Base-by-base conservation (phyloP, 768 basidiomycete species). In the Lactarius hengduanensis region DNA sequence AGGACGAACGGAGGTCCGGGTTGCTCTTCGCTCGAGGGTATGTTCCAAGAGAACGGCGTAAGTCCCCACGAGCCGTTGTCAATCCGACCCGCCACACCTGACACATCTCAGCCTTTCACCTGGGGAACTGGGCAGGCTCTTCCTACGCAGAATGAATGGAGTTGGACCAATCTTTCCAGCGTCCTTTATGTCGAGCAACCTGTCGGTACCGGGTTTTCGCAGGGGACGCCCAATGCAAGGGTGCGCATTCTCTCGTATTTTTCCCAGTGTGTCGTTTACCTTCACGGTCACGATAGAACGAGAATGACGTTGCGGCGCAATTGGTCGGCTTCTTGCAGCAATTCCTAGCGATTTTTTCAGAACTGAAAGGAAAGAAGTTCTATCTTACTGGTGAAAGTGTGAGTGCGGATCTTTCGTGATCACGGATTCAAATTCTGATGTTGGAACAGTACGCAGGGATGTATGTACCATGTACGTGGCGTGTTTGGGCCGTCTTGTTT, bases 1-100 rank as follows among this genome's bases (percentile, higher is more conserved):
- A 90, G 88, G 89, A 90, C 86, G 5, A 91, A 91, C 68, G 90
- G 90, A n/a, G 89, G 90, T 0, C 90, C 90, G 0, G 90, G 90
- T 32, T 91, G 90, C 71, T 90, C 88, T 13, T 88, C 89, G 2
- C 77, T 91, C 0, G 86, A 90, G 73, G 90, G 90, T 30, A 74
- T 87, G 43, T 73, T 91, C 3, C 87, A 91, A 73, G 90, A 91
- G 73, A 90, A 90, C 67, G 90, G 90, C n/a, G 89, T 89, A 70
- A 58, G 84, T 74, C 4, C 18, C 76, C 74, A 8, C 28, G 66
- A 50, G 57, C 20, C 18, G 32, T 50, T 40, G 20, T 30, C 11
- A 56, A 16, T 26, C 10, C 11, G n/a, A 47, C 22, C 8, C 26
- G 43, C 20, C 26, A 53, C 4, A 18, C 7, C 43, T 53, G 53